Evolutionary conservation across 805 yeast genomes (phyloP).

Genomic region (Helenozyma rhizophorensis): DNA sequence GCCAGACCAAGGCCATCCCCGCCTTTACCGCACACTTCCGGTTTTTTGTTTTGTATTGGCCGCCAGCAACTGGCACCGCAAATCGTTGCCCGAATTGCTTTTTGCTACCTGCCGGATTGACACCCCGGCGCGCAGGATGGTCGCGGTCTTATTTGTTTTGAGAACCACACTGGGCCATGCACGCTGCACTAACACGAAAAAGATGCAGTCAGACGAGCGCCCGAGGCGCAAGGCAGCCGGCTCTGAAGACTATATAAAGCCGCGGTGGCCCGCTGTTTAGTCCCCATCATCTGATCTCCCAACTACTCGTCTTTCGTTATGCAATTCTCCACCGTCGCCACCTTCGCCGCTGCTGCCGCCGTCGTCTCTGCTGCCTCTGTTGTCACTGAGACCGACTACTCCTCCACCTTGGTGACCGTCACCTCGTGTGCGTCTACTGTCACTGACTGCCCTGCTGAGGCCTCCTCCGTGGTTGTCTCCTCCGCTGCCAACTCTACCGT

Average conservation of each 20-base stretch:
- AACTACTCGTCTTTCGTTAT: conserved; percentile 29
- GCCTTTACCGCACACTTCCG: too few relatives aligned
- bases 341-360: conserved; percentile 37
- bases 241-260: conserved; percentile 9
- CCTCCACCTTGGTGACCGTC: conserved; percentile 42
- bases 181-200: neutral
- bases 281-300: conserved; percentile 20
- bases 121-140: too few relatives aligned
- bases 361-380: conserved; percentile 30
- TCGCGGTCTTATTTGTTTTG: too few relatives aligned
- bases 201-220: neutral
- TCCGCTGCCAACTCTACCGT: conserved; percentile 21
- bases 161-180: too few relatives aligned
- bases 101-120: too few relatives aligned
- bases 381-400: conserved; percentile 20
- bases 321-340: conserved; percentile 44
- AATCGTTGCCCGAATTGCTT: too few relatives aligned
- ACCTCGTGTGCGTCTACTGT: conserved; percentile 42
- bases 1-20: too few relatives aligned
- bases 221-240: neutral
- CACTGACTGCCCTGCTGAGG: conserved; percentile 45
- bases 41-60: too few relatives aligned
- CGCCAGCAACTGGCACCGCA: too few relatives aligned
- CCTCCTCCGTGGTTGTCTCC: conserved; percentile 8
- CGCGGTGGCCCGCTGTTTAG: conserved; percentile 6